Evolutionary conservation across 2,329 filamentous ascomycete genomes (phyloP).

Genomic region (Scopulariopsis brevicaulis): DNA sequence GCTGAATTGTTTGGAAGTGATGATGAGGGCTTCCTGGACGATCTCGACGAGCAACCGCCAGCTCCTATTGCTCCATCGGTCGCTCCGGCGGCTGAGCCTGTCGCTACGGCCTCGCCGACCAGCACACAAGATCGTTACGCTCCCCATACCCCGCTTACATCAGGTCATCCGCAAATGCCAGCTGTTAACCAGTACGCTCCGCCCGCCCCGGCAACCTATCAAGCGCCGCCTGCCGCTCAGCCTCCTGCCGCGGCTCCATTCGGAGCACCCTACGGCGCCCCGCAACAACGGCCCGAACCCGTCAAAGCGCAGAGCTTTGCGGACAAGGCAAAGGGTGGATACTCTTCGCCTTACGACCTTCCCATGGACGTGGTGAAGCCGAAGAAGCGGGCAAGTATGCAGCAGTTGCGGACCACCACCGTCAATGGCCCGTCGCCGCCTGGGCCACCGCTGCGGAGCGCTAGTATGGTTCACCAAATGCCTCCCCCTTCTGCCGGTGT

Average conservation of each 20-base stretch:
- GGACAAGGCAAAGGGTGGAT: constrained; percentile 83
- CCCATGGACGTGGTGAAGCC: constrained; percentile 65
- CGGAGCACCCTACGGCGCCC: constrained; percentile 22
- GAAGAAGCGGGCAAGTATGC: constrained; percentile 52
- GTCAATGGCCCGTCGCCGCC: constrained; percentile 23
- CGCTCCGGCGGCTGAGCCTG: background rate
- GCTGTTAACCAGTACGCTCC: constrained; percentile 5
- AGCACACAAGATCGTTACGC: constrained; percentile 9
- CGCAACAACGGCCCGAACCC: constrained; percentile 30
- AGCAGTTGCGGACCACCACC: constrained; percentile 35
- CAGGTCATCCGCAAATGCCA: background rate
- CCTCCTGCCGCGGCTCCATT: constrained; percentile 12
- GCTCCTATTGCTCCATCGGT: background rate
- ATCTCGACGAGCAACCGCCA: constrained; percentile 35
- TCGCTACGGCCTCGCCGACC: background rate
- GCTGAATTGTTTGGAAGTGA: constrained; percentile 68
- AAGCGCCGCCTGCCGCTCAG: constrained; percentile 8
- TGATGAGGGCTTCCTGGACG: constrained; percentile 75
- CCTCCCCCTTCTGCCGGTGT: constrained; percentile 7
- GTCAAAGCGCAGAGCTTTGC: constrained; percentile 71
- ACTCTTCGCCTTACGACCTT: constrained; percentile 88
- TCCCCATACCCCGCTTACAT: constrained; percentile 9
- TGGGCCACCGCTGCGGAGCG: constrained; percentile 48
- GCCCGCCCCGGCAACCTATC: constrained; percentile 10
- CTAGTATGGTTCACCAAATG: constrained; percentile 37